These are phyloP conservation scores for Tuber brumale DNA, from an alignment of 495 filamentous ascomycete genomes.

Conservation along the genomic window DNA sequence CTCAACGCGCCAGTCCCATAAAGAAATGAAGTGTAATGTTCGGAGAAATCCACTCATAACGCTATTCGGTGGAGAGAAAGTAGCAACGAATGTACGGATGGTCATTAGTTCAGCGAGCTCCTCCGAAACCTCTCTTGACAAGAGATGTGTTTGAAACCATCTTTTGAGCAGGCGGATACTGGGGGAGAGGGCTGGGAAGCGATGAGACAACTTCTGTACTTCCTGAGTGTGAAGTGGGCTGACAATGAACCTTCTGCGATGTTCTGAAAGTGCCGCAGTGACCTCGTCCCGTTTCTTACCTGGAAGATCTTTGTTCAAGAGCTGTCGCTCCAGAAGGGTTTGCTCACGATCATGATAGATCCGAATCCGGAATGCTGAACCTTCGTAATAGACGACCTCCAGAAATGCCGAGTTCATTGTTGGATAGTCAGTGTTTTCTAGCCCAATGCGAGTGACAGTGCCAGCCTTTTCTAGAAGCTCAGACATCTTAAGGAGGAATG, in stretches of 20 bases:
- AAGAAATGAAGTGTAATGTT: conserved; percentile 65
- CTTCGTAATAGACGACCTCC: conserved; percentile 66
- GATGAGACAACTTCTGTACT: conserved; percentile 68
- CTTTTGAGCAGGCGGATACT: conserved; percentile 81
- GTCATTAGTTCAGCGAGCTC: conserved; percentile 78
- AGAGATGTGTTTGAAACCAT: conserved; percentile 81
- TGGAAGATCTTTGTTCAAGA: conserved; percentile 63
- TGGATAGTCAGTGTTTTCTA: conserved; percentile 64
- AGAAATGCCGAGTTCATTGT: conserved; percentile 75
- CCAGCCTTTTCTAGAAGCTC: conserved; percentile 55
- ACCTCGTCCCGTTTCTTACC: conserved; percentile 58
- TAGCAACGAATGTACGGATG: conserved; percentile 67
- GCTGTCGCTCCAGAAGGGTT: conserved; percentile 64
- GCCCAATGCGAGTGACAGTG: conserved; percentile 59
- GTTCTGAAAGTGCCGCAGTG: conserved; percentile 59
- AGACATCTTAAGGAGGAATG: conserved; percentile 77
- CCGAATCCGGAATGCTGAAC: conserved; percentile 60
- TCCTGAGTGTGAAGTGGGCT: conserved; percentile 72
- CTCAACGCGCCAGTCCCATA: conserved; percentile 85
- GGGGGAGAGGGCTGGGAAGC: conserved; percentile 72
- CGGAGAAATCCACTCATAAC: conserved; percentile 75
- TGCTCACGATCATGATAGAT: conserved; percentile 81
- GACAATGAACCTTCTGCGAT: conserved; percentile 65
- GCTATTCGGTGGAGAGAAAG: conserved; percentile 65
- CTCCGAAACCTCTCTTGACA: conserved; percentile 65